Evolutionary conservation across 2,329 filamentous ascomycete species (phyloP).

Genomic region (Byssothecium circinans): DNA sequence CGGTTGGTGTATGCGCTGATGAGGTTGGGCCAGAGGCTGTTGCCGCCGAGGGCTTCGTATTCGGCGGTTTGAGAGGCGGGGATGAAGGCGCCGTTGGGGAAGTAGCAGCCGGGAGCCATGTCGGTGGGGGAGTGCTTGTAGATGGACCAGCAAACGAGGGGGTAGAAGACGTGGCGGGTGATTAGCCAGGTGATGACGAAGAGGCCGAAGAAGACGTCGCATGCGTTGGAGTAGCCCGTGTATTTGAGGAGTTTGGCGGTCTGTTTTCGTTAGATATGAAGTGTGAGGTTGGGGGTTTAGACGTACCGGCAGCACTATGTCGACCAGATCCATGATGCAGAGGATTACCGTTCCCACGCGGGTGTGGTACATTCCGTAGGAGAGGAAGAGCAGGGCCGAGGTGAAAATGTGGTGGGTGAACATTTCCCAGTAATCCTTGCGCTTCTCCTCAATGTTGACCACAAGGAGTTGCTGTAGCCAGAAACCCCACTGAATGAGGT

Average conservation of each 20-base stretch:
- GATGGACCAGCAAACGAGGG: conserved; percentile 79
- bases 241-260: conserved; percentile 91
- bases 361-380: conserved; percentile 84
- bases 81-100: conserved; percentile 56
- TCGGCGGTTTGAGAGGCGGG: conserved; percentile 56
- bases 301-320: conserved; percentile 77
- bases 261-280: conserved; percentile 48
- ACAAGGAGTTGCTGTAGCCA: conserved; percentile 94
- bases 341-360: conserved; percentile 87
- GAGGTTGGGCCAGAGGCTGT: conserved; percentile 58
- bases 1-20: conserved; percentile 73
- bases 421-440: conserved; percentile 97
- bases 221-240: conserved; percentile 71
- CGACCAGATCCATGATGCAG: conserved; percentile 90
- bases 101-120: conserved; percentile 73
- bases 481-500: conserved; percentile 86
- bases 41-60: conserved; percentile 45
- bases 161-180: conserved; percentile 79
- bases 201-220: conserved; percentile 80
- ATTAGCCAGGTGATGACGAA: conserved; percentile 87
- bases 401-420: conserved; percentile 93
- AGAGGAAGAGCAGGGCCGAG: conserved; percentile 73
- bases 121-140: conserved; percentile 64
- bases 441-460: conserved; percentile 88
- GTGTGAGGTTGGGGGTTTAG: not conserved